Conservation (phyloP, 2,329 filamentous ascomycete species). For the Fusarium neocosmosporiellum region DNA sequence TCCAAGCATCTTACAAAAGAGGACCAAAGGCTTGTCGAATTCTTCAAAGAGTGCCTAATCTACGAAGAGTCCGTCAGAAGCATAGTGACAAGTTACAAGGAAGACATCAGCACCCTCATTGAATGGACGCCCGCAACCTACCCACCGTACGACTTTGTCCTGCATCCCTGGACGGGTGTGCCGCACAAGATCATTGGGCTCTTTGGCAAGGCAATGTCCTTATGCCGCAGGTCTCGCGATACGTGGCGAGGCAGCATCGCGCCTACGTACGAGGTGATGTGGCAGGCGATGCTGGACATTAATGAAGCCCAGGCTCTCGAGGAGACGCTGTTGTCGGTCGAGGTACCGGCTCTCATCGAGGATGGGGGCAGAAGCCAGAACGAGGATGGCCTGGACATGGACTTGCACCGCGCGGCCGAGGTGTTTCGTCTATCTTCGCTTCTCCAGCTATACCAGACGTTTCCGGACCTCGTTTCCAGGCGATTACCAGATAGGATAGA, state of each 20-base stretch:
- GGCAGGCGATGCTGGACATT: slow-evolving; percentile 35
- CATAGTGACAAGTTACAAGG: slow-evolving; percentile 29
- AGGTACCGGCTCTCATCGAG: slow-evolving; percentile 18
- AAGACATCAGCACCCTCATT: slow-evolving; percentile 32
- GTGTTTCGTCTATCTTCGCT: slow-evolving; percentile 52
- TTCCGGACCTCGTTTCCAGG: slow-evolving; percentile 47
- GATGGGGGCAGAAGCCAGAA: not conserved
- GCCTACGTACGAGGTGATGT: slow-evolving; percentile 34
- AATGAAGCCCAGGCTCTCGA: slow-evolving; percentile 32
- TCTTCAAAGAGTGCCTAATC: slow-evolving; percentile 36
- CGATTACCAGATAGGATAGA: slow-evolving; percentile 40
- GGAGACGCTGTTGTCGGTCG: slow-evolving; percentile 27
- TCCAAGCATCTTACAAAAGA: slow-evolving; percentile 15
- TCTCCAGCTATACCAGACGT: slow-evolving; percentile 54
- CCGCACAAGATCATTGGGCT: slow-evolving; percentile 31
- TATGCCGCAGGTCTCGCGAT: slow-evolving; percentile 34
- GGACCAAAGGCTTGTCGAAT: slow-evolving; percentile 20
- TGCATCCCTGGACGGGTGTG: slow-evolving; percentile 36
- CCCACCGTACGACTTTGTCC: slow-evolving; percentile 25
- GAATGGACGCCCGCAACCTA: slow-evolving; percentile 22
- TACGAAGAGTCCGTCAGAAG: slow-evolving; percentile 36
- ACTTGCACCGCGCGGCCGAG: slow-evolving; percentile 50
- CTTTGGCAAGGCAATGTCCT: slow-evolving; percentile 35
- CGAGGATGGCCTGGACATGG: slow-evolving; percentile 17
- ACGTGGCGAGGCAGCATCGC: slow-evolving; percentile 31